Evolutionary conservation across 2,329 filamentous ascomycete genomes (phyloP).

Genomic region (Colletotrichum higginsianum): DNA sequence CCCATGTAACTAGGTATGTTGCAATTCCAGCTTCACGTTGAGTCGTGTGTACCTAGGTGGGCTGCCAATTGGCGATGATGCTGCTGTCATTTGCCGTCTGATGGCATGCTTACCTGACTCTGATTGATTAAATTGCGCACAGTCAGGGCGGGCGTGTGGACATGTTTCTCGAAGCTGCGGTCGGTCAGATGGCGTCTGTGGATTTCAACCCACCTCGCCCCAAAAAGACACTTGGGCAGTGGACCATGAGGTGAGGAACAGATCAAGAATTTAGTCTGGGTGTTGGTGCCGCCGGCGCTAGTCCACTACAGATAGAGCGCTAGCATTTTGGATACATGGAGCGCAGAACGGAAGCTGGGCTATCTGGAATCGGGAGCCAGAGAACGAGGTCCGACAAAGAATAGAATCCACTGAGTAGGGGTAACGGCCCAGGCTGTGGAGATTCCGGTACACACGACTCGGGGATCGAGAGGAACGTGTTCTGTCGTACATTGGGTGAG

Average conservation of each 20-base stretch:
- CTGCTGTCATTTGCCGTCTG: not conserved
- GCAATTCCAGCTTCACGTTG: not conserved
- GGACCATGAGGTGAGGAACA: not conserved
- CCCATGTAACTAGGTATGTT: not conserved
- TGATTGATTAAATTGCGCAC: slow-evolving; percentile 21
- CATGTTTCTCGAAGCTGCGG: slow-evolving; percentile 23
- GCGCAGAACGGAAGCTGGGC: not conserved
- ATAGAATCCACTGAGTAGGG: slow-evolving; percentile 2
- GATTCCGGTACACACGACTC: slow-evolving; percentile 3
- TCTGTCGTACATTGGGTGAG: not conserved
- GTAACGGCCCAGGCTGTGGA: not conserved
- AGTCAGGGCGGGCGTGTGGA: slow-evolving; percentile 26
- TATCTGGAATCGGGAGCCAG: not conserved
- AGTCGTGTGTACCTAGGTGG: not conserved
- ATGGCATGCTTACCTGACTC: slow-evolving; percentile 17
- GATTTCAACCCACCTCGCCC: not conserved
- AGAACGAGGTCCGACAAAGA: not conserved
- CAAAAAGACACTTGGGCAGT: slow-evolving; percentile 9
- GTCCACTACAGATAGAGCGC: not conserved
- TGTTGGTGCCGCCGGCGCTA: not conserved
- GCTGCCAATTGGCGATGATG: too few relatives aligned
- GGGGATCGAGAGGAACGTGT: not conserved
- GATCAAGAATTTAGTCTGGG: not conserved
- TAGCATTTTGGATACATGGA: not conserved
- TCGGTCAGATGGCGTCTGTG: slow-evolving; percentile 11